Evolutionary conservation across 106 monocot species (phyloP), one percentile per base, ranked within the genome.

Genomic region (Platanthera guangdongensis): DNA sequence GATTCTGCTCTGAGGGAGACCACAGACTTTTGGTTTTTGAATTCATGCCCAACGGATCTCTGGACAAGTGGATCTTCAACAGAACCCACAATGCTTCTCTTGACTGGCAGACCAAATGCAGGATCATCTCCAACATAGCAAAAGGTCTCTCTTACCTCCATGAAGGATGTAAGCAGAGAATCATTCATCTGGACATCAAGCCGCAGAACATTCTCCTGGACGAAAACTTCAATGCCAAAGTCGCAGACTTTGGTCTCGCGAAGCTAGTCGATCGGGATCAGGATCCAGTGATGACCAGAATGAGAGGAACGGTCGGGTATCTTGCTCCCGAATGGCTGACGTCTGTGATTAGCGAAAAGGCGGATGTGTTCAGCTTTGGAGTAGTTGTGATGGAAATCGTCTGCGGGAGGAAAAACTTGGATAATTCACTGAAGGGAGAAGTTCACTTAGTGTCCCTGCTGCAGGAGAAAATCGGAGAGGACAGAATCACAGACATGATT

Each of bases 41-140:
- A 51, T 77, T 49, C 84, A 79, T 80, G 79, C 19, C 45, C 47
- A 80, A 80, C 57, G 76, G 84, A 25, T 80, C 80, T 22, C 63
- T 80, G 6, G 84, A 84, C 15, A 84, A 84, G 21, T 84, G 84
- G 84, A 84, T 84, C 59, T 84, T 80, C 47, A 30, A 78, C 8
- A 69, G 19, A 16, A 64, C 46, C 7, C 1, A 74, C 13, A 39
- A 68, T 47, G 49, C 19, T 46, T 3, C 21, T 67, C 76, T 81
- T 9, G 68, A 68, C 48, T 81, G 81, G 81, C 2, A 52, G 6
- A 76, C 54, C 7, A 81, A 47, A 11, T 30, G 28, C 4, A 75
- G 47, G 69, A 81, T 81, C 16, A 81, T 81, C 10, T 47, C 32
- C 15, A 54, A 81, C 19, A 63, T 81, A 6, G 75, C 76, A 1